Evolutionary conservation across 2,329 filamentous ascomycete genomes (phyloP).

Genomic region (Aspergillus fijiensis): DNA sequence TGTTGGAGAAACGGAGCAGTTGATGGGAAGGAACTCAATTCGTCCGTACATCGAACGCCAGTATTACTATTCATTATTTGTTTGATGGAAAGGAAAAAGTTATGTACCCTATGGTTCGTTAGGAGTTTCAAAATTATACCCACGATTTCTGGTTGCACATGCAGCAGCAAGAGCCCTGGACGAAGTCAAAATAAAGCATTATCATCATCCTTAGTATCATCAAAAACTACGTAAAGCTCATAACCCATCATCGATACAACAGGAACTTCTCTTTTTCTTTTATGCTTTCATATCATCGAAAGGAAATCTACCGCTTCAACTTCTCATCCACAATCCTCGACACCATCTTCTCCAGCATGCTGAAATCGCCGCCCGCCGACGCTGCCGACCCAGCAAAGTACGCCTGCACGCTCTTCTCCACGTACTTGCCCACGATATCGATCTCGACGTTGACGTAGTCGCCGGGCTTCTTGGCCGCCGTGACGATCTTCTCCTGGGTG

Average conservation of each 20-base stretch:
- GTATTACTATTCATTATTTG: too few species aligned
- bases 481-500: slow-evolving; percentile 87
- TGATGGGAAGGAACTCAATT: background rate
- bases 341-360: slow-evolving; percentile 70
- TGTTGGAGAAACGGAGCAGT: background rate
- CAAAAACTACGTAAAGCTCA: background rate
- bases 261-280: background rate
- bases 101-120: slow-evolving; percentile 1
- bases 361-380: slow-evolving; percentile 39
- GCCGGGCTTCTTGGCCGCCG: slow-evolving; percentile 73
- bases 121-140: slow-evolving; percentile 18
- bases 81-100: background rate
- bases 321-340: slow-evolving; percentile 72
- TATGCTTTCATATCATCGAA: background rate
- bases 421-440: slow-evolving; percentile 71
- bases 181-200: background rate
- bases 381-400: slow-evolving; percentile 58
- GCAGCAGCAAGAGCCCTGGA: background rate
- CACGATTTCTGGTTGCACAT: slow-evolving; percentile 9
- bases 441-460: slow-evolving; percentile 91
- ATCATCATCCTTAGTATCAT: too few species aligned
- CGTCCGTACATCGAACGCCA: background rate
- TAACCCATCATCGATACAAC: background rate
- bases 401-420: slow-evolving; percentile 76
- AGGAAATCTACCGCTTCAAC: slow-evolving; percentile 45